Percentiles rank a stretch among this genome's conserved stretches.
phyloP scores from a whole-genome alignment of 768 basidiomycete species.

The Agrocybe praecox region DNA sequence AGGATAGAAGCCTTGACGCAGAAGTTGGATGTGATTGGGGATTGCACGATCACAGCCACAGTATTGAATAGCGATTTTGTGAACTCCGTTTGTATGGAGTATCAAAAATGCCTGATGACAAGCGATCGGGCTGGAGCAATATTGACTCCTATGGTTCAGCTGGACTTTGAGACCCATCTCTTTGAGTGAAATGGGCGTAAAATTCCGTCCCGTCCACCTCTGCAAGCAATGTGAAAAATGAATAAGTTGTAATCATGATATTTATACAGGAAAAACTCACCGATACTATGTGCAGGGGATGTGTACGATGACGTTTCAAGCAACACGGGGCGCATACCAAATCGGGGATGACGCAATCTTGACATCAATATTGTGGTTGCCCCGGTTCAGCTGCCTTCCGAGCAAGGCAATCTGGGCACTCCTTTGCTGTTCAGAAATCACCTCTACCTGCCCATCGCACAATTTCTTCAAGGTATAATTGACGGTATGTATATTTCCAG shows the following conservation, averaged over 20 bases:
- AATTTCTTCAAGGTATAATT: conserved; percentile 8
- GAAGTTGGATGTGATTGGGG: background rate
- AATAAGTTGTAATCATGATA: too few species aligned
- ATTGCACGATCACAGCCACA: background rate
- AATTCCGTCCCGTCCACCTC: background rate
- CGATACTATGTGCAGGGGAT: background rate
- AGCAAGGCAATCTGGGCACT: conserved; percentile 10
- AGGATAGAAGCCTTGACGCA: too few species aligned
- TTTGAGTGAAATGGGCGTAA: background rate
- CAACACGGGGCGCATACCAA: background rate
- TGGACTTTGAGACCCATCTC: background rate
- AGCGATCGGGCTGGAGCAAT: background rate
- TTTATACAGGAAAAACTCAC: background rate
- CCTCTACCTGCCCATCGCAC: conserved; percentile 7
- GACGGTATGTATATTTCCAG: conserved; percentile 6
- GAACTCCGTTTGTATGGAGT: background rate
- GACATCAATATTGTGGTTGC: background rate
- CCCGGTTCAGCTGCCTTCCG: background rate
- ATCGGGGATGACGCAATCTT: conserved; percentile 5
- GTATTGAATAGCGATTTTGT: background rate
- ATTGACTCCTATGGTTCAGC: background rate
- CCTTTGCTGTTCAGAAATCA: background rate
- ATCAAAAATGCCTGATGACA: background rate
- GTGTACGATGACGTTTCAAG: background rate
- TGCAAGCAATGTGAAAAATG: background rate